Percentiles rank a stretch among this genome's conserved stretches.
Conservation (phyloP, 495 filamentous ascomycete genomes). For the Podospora anserina region DNA sequence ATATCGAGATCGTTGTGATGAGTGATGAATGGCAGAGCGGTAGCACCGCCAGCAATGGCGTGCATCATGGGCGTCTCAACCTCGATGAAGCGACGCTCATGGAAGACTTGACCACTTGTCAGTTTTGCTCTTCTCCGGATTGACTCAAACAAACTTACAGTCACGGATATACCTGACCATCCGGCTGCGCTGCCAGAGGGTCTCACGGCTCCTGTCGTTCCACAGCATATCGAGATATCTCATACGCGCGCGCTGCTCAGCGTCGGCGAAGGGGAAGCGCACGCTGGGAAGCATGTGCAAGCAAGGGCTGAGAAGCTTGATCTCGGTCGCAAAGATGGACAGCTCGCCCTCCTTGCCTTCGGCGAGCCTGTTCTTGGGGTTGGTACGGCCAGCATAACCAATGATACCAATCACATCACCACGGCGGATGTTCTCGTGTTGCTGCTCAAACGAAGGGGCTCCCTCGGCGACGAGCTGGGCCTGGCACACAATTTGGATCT, state of each 20-base stretch:
- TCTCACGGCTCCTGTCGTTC: constrained; percentile 78
- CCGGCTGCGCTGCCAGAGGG: constrained; percentile 78
- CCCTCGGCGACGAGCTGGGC: constrained; percentile 62
- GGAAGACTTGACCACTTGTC: constrained; percentile 51
- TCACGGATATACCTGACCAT: constrained; percentile 80
- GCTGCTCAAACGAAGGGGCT: constrained; percentile 67
- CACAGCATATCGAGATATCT: constrained; percentile 94
- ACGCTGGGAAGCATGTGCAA: constrained; percentile 90
- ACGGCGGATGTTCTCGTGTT: constrained; percentile 85
- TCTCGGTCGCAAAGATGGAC: constrained; percentile 85
- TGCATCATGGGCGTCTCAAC: constrained; percentile 99
- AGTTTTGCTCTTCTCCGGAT: background rate
- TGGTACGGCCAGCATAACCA: constrained; percentile 84
- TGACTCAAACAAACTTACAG: constrained; percentile 33
- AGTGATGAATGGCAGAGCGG: constrained; percentile 91
- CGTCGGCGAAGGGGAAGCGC: constrained; percentile 90
- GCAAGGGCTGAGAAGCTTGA: constrained; percentile 83
- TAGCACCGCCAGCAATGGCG: constrained; percentile 89
- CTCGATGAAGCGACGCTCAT: constrained; percentile 79
- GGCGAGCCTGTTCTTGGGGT: constrained; percentile 72
- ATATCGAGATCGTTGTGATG: constrained; percentile 92
- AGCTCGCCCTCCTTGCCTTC: constrained; percentile 78
- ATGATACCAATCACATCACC: constrained; percentile 89
- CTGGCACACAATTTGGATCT: constrained; percentile 90
- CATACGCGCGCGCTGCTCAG: constrained; percentile 84